phyloP scores from a whole-genome alignment of 768 basidiomycete genomes.

The Lactifluus echinatus region DNA sequence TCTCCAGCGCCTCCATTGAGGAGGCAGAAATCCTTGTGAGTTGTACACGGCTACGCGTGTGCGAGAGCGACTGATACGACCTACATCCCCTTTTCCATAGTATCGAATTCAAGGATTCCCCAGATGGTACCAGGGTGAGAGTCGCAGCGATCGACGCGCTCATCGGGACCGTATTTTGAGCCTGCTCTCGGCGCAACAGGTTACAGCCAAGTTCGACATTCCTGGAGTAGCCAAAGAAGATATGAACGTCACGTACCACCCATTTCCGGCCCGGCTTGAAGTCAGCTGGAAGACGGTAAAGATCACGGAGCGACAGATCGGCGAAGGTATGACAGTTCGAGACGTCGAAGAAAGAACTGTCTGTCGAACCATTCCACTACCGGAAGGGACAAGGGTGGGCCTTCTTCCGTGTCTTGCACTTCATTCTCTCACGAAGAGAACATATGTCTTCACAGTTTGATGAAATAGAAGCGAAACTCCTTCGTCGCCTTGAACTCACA shows the following conservation, averaged over 20 bases:
- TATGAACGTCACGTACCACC: slow-evolving; percentile 66
- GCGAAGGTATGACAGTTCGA: slow-evolving; percentile 50
- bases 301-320: slow-evolving; percentile 47
- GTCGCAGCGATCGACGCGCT: slow-evolving; percentile 16
- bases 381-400: slow-evolving; percentile 63
- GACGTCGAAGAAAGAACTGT: slow-evolving; percentile 57
- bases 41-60: neutral
- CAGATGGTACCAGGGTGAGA: slow-evolving; percentile 50
- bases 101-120: slow-evolving; percentile 61
- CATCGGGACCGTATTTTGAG: slow-evolving; percentile 13
- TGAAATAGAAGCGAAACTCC: slow-evolving; percentile 62
- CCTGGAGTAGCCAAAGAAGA: slow-evolving; percentile 63
- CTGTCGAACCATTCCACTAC: slow-evolving; percentile 60
- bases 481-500: slow-evolving; percentile 49
- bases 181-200: slow-evolving; percentile 25
- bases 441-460: slow-evolving; percentile 44
- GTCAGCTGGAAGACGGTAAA: slow-evolving; percentile 60
- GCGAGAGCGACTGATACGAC: neutral
- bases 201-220: slow-evolving; percentile 65
- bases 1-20: slow-evolving; percentile 33
- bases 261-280: slow-evolving; percentile 38
- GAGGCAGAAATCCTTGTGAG: slow-evolving; percentile 60
- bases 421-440: neutral
- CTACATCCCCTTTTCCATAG: slow-evolving; percentile 28
- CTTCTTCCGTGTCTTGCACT: neutral